These are phyloP conservation scores for Jatropha multifida DNA, from an alignment of 441 rosid species.

Conservation along the genomic window DNA sequence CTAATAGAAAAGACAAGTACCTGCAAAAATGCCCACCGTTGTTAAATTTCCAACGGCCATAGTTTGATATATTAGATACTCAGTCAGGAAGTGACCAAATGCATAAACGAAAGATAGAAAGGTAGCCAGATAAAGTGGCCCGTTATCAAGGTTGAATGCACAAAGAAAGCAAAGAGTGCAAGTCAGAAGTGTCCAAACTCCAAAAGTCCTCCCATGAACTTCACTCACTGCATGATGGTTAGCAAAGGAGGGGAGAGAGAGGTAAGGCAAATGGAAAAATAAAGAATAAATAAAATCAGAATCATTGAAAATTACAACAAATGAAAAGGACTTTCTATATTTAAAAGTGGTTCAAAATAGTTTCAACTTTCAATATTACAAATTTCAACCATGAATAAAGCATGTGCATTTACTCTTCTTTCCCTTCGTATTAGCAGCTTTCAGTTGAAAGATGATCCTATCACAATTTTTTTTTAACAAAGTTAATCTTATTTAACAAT, in stretches of 20 bases:
- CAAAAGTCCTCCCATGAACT: constrained; percentile 94
- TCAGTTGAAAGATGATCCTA: not conserved
- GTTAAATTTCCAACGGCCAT: constrained; percentile 75
- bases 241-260: not conserved
- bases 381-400: not conserved
- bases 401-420: not conserved
- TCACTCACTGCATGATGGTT: constrained; percentile 68
- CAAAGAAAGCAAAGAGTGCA: constrained; percentile 93
- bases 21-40: constrained; percentile 80
- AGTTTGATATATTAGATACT: constrained; percentile 68
- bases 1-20: constrained; percentile 28
- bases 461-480: not conserved
- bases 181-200: constrained; percentile 93
- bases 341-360: not conserved
- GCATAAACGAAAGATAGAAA: constrained; percentile 86
- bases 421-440: not conserved
- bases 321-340: not conserved
- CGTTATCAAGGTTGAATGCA: constrained; percentile 82
- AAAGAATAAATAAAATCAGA: not conserved
- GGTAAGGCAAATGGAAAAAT: not conserved
- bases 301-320: not conserved
- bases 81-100: constrained; percentile 81
- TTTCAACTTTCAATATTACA: not conserved
- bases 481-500: not conserved
- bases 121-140: constrained; percentile 76